Evolutionary conservation across 805 yeast species (phyloP), one percentile per base, ranked within the genome.

Genomic region (Yarrowia osloensis): DNA sequence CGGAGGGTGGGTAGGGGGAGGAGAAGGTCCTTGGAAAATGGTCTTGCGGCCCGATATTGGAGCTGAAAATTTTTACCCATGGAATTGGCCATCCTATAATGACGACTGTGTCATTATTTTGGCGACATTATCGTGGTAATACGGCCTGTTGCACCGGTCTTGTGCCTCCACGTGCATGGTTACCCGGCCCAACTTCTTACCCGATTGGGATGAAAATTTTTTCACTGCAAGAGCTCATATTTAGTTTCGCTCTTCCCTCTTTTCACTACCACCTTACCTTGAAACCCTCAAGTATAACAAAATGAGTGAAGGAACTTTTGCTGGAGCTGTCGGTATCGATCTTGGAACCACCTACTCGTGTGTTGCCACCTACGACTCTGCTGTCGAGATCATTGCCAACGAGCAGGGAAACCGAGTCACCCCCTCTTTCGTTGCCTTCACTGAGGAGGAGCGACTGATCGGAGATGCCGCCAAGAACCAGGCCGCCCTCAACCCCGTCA

Each of bases 271-370:
- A 44, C 63, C 49, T 57, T 40, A 57, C 63, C 63, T 39, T 39
- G 63, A 40, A 57, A 50, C 21, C 49, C 21, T 57, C 49, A 57
- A 39, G 49, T 40, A 57, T 33, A 44, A 42, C 39, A 61, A 61
- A 61, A 61, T 61, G 66, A 61, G 66, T 61, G 97, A 92, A 87
- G 97, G 97, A 89, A 95, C 92, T 85, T 92, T 90, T 89, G 95
- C 93, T 88, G 98, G 98, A 89, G 95, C 95, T 83, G 90, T 91
- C 81, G 99, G 99, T 89, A 94, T 94, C 88, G 98, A 93, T 86
- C 85, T 90, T 82, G 96, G 96, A 87, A 90, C 96, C 76, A 91
- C 97, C 69, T 91, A 91, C 84, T 91, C 97, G 65, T 92, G 97
- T 87, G 97, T 92, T 70, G 97, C 97, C 74, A 96, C 91, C 77